These are phyloP conservation scores for Sporisorium reilianum DNA, from an alignment of 1,284 basidiomycete species.

Conservation along the genomic window DNA sequence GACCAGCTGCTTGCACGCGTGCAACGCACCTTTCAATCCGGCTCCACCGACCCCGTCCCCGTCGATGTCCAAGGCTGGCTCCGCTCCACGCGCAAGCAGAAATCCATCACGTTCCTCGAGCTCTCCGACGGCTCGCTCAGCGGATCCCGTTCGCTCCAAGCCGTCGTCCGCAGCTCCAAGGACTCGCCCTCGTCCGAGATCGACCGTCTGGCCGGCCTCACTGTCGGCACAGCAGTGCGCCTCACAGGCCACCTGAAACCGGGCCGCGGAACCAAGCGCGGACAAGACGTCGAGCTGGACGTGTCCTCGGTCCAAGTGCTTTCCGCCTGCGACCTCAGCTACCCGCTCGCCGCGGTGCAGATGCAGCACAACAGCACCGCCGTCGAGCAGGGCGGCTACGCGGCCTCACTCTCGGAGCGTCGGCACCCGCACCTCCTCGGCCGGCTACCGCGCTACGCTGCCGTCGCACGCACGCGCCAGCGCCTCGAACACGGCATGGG, in stretches of 20 bases:
- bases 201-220: slow-evolving; percentile 36
- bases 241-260: slow-evolving; percentile 42
- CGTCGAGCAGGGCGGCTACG: slow-evolving; percentile 15
- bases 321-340: slow-evolving; percentile 46
- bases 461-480: slow-evolving; percentile 43
- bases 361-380: slow-evolving; percentile 32
- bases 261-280: slow-evolving; percentile 43
- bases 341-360: slow-evolving; percentile 34
- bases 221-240: slow-evolving; percentile 55
- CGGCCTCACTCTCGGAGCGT: slow-evolving; percentile 42
- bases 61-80: slow-evolving; percentile 52
- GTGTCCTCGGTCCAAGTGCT: slow-evolving; percentile 33
- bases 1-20: slow-evolving; percentile 21
- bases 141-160: slow-evolving; percentile 56
- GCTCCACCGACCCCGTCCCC: slow-evolving; percentile 10
- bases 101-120: slow-evolving; percentile 61
- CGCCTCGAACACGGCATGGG: slow-evolving; percentile 48
- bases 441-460: slow-evolving; percentile 38
- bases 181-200: slow-evolving; percentile 18
- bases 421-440: slow-evolving; percentile 54
- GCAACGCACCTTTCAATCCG: background rate
- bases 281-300: slow-evolving; percentile 58
- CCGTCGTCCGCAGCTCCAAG: slow-evolving; percentile 38
- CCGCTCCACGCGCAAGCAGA: slow-evolving; percentile 55
- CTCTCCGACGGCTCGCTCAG: slow-evolving; percentile 62